A percentile compares a stretch with the other conserved stretches of the same genome.
Evolutionary conservation across 495 filamentous ascomycete species (phyloP).

Genomic region (Peziza echinospora): DNA sequence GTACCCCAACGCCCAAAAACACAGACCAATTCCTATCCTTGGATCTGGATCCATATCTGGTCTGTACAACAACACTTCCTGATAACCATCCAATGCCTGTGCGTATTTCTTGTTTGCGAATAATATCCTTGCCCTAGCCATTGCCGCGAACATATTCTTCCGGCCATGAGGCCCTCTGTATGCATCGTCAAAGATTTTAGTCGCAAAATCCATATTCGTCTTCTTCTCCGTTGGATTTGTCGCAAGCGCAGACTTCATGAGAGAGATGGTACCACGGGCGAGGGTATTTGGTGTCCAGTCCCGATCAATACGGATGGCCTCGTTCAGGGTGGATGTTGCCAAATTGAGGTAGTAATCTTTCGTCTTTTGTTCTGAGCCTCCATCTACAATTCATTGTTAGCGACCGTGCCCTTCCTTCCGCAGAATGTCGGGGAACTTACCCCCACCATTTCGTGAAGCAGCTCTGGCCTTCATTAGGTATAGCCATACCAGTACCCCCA

Average conservation of each 20-base stretch:
- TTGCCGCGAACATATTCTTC: constrained; percentile 60
- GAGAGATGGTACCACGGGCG: constrained; percentile 72
- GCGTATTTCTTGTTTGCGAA: constrained; percentile 66
- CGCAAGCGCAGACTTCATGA: constrained; percentile 64
- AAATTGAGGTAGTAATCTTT: constrained; percentile 83
- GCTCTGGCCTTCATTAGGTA: constrained; percentile 78
- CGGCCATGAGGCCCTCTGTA: constrained; percentile 32
- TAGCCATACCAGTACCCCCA: constrained; percentile 77
- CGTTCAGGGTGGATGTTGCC: constrained; percentile 78
- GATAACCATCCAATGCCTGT: constrained; percentile 65
- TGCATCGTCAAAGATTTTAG: constrained; percentile 85
- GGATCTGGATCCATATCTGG: constrained; percentile 88
- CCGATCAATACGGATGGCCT: constrained; percentile 82
- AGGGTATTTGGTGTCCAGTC: constrained; percentile 71
- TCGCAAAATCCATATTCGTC: constrained; percentile 56
- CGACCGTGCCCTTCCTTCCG: constrained; percentile 8
- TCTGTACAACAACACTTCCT: constrained; percentile 61
- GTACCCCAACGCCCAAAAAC: constrained; percentile 81
- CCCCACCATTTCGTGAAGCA: constrained; percentile 38
- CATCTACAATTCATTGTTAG: constrained; percentile 15
- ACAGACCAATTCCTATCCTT: constrained; percentile 82
- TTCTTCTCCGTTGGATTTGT: constrained; percentile 50
- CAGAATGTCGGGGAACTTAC: not conserved
- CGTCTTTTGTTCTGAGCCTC: constrained; percentile 49
- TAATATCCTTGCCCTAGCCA: constrained; percentile 66